A percentile compares a stretch with the other conserved stretches of the same genome.
These are phyloP conservation scores for Byssothecium circinans DNA, from an alignment of 2,329 filamentous ascomycete genomes.

Conservation along the genomic window DNA sequence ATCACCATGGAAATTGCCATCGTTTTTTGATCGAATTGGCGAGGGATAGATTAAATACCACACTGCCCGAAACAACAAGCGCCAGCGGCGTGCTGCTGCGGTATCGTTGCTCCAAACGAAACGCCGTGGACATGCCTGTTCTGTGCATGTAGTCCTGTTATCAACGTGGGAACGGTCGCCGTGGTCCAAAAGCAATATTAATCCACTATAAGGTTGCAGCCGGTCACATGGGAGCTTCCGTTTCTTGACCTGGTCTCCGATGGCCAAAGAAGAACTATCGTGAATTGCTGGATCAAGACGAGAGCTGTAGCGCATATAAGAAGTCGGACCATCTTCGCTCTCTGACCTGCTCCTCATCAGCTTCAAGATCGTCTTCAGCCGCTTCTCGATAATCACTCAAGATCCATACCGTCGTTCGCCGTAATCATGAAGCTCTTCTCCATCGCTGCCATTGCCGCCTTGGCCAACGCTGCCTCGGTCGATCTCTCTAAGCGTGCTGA, in stretches of 20 bases:
- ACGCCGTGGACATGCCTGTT: conserved; percentile 8
- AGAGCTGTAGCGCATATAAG: not conserved
- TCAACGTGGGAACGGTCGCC: not conserved
- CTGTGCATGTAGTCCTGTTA: conserved; percentile 5
- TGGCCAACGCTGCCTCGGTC: conserved; percentile 14
- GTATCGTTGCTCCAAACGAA: not conserved
- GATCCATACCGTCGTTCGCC: not conserved
- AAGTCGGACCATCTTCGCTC: not conserved
- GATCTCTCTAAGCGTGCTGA: conserved; percentile 41
- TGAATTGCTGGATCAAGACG: not conserved
- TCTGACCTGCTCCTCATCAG: not conserved
- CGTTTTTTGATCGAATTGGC: not conserved
- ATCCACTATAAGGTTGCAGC: not conserved
- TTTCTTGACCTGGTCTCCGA: not conserved
- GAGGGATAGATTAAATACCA: not conserved
- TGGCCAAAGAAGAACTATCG: not conserved
- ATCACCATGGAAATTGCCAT: not conserved
- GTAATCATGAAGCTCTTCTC: conserved; percentile 12
- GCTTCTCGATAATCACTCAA: not conserved
- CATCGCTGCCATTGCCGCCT: conserved; percentile 8
- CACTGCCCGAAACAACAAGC: not conserved
- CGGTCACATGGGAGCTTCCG: not conserved
- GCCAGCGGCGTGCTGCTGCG: not conserved
- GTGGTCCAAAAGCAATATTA: not conserved
- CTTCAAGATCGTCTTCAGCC: not conserved